These are phyloP conservation scores for Bacterosira constricta DNA, from an alignment of 108 stramenopile species.

Conservation along the genomic window DNA sequence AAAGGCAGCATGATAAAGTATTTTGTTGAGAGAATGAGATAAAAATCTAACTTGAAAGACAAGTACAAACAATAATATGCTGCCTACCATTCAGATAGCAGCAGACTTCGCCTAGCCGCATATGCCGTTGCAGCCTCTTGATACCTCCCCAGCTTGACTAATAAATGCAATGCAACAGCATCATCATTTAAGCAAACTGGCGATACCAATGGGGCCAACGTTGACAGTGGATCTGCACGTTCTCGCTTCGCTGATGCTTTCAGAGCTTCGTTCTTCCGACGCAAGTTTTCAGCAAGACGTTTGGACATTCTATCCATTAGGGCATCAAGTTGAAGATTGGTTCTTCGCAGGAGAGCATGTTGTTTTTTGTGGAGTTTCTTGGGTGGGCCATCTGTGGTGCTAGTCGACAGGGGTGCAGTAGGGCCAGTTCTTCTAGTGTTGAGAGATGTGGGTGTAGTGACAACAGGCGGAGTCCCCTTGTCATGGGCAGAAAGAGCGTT, in stretches of 20 bases:
- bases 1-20: neutral
- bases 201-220: slow-evolving; percentile 69
- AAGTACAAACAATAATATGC: neutral
- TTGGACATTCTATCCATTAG: slow-evolving; percentile 68
- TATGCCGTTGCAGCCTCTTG: slow-evolving; percentile 85
- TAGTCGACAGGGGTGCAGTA: neutral
- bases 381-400: slow-evolving; percentile 45
- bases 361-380: slow-evolving; percentile 68
- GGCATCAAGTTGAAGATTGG: slow-evolving; percentile 51
- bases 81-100: slow-evolving; percentile 75
- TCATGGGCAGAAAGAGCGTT: slow-evolving; percentile 55
- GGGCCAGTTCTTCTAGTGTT: slow-evolving; percentile 6
- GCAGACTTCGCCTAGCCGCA: slow-evolving; percentile 71
- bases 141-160: slow-evolving; percentile 76
- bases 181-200: slow-evolving; percentile 82
- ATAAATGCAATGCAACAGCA: slow-evolving; percentile 64
- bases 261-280: slow-evolving; percentile 85
- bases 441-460: neutral
- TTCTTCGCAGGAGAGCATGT: slow-evolving; percentile 48
- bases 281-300: slow-evolving; percentile 73
- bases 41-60: neutral
- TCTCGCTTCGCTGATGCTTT: slow-evolving; percentile 81
- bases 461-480: slow-evolving; percentile 12
- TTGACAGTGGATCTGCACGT: slow-evolving; percentile 67
- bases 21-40: slow-evolving; percentile 4